These are phyloP conservation scores for Mycena crocata DNA, from an alignment of 768 basidiomycete genomes.

Conservation along the genomic window DNA sequence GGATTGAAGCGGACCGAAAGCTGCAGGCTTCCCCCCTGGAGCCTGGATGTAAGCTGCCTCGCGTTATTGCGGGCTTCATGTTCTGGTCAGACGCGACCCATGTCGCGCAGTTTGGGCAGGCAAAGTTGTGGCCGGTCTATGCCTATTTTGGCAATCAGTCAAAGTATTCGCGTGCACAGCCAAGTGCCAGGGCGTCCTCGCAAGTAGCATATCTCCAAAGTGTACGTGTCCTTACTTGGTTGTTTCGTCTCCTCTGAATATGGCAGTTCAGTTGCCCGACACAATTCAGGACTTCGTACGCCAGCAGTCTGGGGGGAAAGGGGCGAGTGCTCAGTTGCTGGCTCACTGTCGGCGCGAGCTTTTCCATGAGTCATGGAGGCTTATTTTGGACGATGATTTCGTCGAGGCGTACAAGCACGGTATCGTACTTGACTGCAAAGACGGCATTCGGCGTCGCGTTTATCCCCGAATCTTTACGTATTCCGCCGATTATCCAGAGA, in stretches of 20 bases:
- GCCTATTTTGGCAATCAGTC: conserved; percentile 46
- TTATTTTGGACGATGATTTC: conserved; percentile 41
- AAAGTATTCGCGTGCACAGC: conserved; percentile 45
- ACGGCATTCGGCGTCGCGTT: conserved; percentile 29
- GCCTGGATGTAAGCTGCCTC: conserved; percentile 34
- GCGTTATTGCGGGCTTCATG: conserved; percentile 38
- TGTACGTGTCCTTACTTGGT: conserved; percentile 47
- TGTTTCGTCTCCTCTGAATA: conserved; percentile 2
- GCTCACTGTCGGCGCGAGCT: conserved; percentile 41
- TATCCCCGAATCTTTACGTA: background rate
- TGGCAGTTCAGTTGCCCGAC: conserved; percentile 35
- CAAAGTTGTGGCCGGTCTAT: conserved; percentile 50
- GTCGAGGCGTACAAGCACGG: conserved; percentile 38
- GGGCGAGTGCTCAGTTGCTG: conserved; percentile 29
- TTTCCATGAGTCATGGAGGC: conserved; percentile 28
- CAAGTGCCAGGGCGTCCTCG: conserved; percentile 25
- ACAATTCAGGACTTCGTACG: conserved; percentile 20
- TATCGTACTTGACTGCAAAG: conserved; percentile 37
- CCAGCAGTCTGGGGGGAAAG: conserved; percentile 24
- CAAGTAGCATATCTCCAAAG: conserved; percentile 45
- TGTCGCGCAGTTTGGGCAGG: conserved; percentile 42
- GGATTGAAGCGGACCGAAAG: conserved; percentile 31
- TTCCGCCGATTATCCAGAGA: conserved; percentile 2
- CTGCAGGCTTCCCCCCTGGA: conserved; percentile 32
- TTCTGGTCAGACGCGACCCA: conserved; percentile 45